These are phyloP conservation scores for Mitragyna speciosa DNA, from an alignment of 257 asterid species.

Conservation along the genomic window DNA sequence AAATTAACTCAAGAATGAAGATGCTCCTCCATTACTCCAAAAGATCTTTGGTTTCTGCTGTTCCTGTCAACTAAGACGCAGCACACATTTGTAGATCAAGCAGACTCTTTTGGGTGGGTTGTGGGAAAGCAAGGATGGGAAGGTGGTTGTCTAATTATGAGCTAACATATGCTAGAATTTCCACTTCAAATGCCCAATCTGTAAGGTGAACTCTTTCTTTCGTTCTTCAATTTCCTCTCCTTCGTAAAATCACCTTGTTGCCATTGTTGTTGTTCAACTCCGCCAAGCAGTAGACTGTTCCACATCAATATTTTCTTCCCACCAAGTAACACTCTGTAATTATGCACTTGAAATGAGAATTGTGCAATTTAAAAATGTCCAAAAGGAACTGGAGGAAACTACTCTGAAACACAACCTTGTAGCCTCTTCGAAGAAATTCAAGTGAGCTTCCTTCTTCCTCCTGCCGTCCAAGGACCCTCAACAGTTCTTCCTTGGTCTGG, in stretches of 20 bases:
- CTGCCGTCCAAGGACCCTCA: conserved; percentile 84
- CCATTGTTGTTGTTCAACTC: conserved; percentile 41
- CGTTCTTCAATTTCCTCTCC: conserved; percentile 2
- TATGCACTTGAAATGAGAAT: conserved; percentile 4
- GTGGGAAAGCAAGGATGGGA: background rate
- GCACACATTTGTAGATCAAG: background rate
- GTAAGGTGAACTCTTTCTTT: background rate
- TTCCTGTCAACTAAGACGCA: background rate
- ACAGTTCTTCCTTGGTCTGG: conserved; percentile 92
- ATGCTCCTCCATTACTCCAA: background rate
- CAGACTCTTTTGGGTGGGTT: background rate
- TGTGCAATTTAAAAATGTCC: conserved; percentile 1
- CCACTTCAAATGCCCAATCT: background rate
- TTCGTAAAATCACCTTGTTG: background rate
- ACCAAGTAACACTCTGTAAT: conserved; percentile 83
- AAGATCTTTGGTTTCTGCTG: background rate
- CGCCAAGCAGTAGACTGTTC: conserved; percentile 92
- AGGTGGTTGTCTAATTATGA: background rate
- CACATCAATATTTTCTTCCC: conserved; percentile 81
- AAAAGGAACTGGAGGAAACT: background rate
- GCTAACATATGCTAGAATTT: background rate
- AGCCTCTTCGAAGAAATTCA: conserved; percentile 91
- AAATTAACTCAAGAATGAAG: background rate
- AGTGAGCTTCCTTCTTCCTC: conserved; percentile 97
- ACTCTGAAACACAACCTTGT: conserved; percentile 51